Evolutionary conservation across 2,329 filamentous ascomycete genomes (phyloP).

Genomic region (Bipolaris zeicola): DNA sequence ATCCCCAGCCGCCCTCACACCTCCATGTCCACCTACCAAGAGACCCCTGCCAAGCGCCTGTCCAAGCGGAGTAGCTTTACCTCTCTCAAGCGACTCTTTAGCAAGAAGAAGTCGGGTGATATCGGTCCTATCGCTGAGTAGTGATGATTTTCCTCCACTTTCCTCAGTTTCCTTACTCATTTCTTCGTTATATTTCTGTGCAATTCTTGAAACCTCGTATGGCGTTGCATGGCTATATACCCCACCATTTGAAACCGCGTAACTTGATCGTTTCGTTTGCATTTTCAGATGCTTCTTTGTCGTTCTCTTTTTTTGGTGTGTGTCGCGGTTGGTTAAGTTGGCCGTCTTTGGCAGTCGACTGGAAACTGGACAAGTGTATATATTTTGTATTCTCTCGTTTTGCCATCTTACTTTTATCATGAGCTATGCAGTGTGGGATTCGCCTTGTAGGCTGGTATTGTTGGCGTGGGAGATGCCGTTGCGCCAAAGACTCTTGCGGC

Average conservation of each 20-base stretch:
- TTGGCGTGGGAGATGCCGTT: not conserved
- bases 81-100: conserved; percentile 45
- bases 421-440: conserved; percentile 22
- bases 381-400: conserved; percentile 16
- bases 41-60: conserved; percentile 29
- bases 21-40: conserved; percentile 34
- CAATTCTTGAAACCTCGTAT: conserved; percentile 28
- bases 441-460: conserved; percentile 1
- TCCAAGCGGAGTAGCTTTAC: conserved; percentile 44
- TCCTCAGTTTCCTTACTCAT: not conserved
- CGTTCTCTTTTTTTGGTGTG: not conserved
- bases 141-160: not conserved
- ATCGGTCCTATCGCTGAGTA: conserved; percentile 45
- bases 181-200: conserved; percentile 18
- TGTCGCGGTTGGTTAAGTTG: not conserved
- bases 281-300: conserved; percentile 7
- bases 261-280: conserved; percentile 9
- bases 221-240: conserved; percentile 43
- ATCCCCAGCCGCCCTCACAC: conserved; percentile 36
- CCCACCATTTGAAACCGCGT: conserved; percentile 24
- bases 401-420: conserved; percentile 26
- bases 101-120: conserved; percentile 40
- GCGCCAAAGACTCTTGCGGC: conserved; percentile 2
- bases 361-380: conserved; percentile 19
- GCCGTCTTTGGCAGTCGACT: conserved; percentile 1